phyloP scores from a whole-genome alignment of 805 yeast genomes.

The Barnettozyma sp. region DNA sequence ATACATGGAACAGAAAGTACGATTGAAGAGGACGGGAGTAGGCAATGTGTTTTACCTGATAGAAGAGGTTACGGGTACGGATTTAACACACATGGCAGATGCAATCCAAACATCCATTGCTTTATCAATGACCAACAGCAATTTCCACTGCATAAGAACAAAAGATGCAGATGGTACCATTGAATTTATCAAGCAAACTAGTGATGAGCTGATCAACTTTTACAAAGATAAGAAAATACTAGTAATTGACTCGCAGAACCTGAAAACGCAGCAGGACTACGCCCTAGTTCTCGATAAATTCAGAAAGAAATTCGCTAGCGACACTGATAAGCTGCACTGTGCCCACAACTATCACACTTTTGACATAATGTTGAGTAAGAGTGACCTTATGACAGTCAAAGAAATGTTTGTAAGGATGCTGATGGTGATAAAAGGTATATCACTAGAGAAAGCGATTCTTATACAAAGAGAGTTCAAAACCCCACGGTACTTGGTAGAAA shows the following conservation, averaged over 20 bases:
- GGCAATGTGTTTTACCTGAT: conserved; percentile 65
- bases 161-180: conserved; percentile 70
- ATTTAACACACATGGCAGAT: conserved; percentile 42
- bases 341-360: conserved; percentile 49
- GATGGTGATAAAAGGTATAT: conserved; percentile 73
- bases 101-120: conserved; percentile 74
- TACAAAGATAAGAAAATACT: conserved; percentile 36
- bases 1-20: conserved; percentile 75
- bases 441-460: conserved; percentile 76
- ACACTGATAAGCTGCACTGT: conserved; percentile 28
- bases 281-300: conserved; percentile 34
- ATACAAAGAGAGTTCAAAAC: conserved; percentile 70
- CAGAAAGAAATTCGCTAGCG: conserved; percentile 36
- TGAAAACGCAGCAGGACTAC: conserved; percentile 48
- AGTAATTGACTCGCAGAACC: conserved; percentile 45
- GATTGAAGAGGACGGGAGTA: conserved; percentile 66
- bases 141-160: conserved; percentile 63
- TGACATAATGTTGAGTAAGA: conserved; percentile 62
- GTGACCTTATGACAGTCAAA: conserved; percentile 59
- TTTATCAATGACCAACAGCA: conserved; percentile 55
- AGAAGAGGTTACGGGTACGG: conserved; percentile 60
- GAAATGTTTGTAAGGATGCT: conserved; percentile 73
- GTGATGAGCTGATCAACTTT: conserved; percentile 34
- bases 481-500: conserved; percentile 51
- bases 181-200: conserved; percentile 45